phyloP scores from a whole-genome alignment of 176 grass and related monocot species.

The Avena eriantha region DNA sequence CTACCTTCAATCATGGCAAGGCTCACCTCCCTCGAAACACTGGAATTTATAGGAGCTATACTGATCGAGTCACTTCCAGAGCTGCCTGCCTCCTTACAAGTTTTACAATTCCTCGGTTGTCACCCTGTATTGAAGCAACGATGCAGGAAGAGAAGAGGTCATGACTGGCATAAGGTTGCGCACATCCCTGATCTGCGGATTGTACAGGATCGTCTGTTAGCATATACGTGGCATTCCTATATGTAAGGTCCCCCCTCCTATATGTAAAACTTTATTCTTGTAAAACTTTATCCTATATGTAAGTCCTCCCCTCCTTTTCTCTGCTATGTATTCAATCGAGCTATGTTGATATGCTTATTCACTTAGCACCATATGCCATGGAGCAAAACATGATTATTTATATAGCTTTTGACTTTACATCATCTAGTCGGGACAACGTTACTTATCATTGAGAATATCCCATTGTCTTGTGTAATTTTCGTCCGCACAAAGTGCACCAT shows the following conservation, averaged over 20 bases:
- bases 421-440: neutral
- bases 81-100: slow-evolving; percentile 20
- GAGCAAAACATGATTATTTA: too few species aligned
- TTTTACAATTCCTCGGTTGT: neutral
- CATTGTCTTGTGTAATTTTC: neutral
- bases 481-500: neutral
- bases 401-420: too few species aligned
- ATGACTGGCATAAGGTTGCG: slow-evolving; percentile 6
- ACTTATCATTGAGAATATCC: neutral
- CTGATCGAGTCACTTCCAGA: slow-evolving; percentile 33
- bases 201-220: neutral
- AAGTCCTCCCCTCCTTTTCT: too few species aligned
- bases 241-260: too few species aligned
- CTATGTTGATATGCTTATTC: too few species aligned
- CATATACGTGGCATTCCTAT: neutral
- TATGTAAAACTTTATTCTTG: too few species aligned
- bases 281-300: too few species aligned
- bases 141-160: slow-evolving; percentile 1
- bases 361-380: too few species aligned
- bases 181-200: neutral
- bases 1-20: neutral
- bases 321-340: too few species aligned
- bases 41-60: neutral
- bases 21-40: neutral
- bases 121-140: neutral